phyloP scores from a whole-genome alignment of 2,329 filamentous ascomycete species.

The Hypomyces rosellus region DNA sequence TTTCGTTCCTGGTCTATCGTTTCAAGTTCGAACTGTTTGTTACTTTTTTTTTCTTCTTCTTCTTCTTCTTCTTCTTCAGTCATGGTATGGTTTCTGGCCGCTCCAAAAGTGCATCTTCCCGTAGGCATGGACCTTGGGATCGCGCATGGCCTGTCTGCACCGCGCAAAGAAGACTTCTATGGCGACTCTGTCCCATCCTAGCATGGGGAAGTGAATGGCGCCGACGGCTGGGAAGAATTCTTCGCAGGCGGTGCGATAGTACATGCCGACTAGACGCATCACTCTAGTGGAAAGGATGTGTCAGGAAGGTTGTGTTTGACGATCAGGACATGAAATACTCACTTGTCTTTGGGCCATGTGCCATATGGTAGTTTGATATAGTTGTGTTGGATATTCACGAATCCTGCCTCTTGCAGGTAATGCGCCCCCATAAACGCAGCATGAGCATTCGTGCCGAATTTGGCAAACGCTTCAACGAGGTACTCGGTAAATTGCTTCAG shows the following conservation, averaged over 20 bases:
- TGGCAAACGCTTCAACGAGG: slow-evolving; percentile 31
- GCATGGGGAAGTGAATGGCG: slow-evolving; percentile 31
- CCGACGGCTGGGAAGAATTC: slow-evolving; percentile 37
- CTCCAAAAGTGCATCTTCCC: slow-evolving; percentile 39
- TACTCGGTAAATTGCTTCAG: slow-evolving; percentile 15
- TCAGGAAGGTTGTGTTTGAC: no score
- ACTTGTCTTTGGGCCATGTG: slow-evolving; percentile 41
- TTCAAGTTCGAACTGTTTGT: background rate
- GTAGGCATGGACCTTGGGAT: slow-evolving; percentile 27
- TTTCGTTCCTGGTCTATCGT: background rate
- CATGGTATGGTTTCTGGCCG: slow-evolving; percentile 30
- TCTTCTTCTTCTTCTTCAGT: background rate
- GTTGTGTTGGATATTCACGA: slow-evolving; percentile 32
- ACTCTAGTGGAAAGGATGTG: slow-evolving; percentile 16
- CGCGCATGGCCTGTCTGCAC: slow-evolving; percentile 25
- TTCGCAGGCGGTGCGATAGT: slow-evolving; percentile 35
- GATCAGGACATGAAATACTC: slow-evolving; percentile 2
- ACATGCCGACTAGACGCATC: slow-evolving; percentile 35
- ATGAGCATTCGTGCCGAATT: slow-evolving; percentile 31
- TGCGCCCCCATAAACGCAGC: slow-evolving; percentile 31
- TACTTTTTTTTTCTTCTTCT: background rate
- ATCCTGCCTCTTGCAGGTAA: slow-evolving; percentile 32
- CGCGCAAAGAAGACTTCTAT: slow-evolving; percentile 28
- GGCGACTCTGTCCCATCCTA: slow-evolving; percentile 30
- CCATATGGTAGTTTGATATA: slow-evolving; percentile 38